Evolutionary conservation across 805 yeast species (phyloP).

Genomic region (Saccharomycopsis sp.): DNA sequence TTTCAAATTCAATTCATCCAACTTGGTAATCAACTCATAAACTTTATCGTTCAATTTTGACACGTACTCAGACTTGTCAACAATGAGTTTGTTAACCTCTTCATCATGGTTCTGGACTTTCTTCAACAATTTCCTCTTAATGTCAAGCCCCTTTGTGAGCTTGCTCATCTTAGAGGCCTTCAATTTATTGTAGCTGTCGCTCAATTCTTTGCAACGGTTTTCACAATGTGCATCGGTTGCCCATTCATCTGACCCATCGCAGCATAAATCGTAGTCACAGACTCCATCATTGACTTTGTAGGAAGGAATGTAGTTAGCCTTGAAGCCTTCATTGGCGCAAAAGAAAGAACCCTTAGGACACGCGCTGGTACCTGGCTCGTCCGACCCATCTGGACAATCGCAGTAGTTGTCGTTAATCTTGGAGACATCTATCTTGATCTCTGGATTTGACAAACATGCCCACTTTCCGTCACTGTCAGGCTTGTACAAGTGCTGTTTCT

Average conservation of each 20-base stretch:
- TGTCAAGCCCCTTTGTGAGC: slow-evolving; percentile 24
- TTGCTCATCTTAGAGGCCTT: slow-evolving; percentile 22
- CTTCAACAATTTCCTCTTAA: slow-evolving; percentile 17
- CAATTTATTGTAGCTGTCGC: slow-evolving; percentile 23
- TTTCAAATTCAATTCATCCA: slow-evolving; percentile 16
- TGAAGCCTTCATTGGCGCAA: slow-evolving; percentile 71
- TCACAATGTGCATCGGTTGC: slow-evolving; percentile 25
- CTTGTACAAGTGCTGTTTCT: slow-evolving; percentile 36
- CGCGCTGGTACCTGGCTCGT: slow-evolving; percentile 93
- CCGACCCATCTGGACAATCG: slow-evolving; percentile 97
- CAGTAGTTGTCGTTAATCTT: slow-evolving; percentile 85
- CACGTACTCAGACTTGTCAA: slow-evolving; percentile 12
- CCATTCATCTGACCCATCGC: slow-evolving; percentile 90
- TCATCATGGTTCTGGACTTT: slow-evolving; percentile 5
- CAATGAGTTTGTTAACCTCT: slow-evolving; percentile 4
- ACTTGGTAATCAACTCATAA: slow-evolving; percentile 9
- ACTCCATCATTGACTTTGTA: slow-evolving; percentile 79
- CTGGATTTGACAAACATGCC: slow-evolving; percentile 64
- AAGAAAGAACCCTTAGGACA: slow-evolving; percentile 56
- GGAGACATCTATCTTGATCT: slow-evolving; percentile 48
- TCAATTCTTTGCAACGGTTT: slow-evolving; percentile 27
- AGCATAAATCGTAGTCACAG: slow-evolving; percentile 83
- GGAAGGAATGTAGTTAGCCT: slow-evolving; percentile 55
- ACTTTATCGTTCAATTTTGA: slow-evolving; percentile 15
- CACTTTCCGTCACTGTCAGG: slow-evolving; percentile 52